phyloP scores from a whole-genome alignment of 2,329 filamentous ascomycete genomes.

The Neurospora sp. region DNA sequence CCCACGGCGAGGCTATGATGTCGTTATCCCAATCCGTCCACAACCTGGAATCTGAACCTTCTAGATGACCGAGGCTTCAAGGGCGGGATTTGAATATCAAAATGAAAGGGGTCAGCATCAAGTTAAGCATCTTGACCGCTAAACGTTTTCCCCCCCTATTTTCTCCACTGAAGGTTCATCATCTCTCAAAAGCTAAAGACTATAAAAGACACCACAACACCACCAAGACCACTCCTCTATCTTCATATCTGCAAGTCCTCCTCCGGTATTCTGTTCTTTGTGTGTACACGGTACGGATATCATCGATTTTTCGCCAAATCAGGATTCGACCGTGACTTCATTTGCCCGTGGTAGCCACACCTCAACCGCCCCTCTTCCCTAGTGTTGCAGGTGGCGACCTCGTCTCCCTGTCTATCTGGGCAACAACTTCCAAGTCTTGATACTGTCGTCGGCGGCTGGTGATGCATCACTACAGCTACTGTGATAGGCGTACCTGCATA shows the following conservation, averaged over 20 bases:
- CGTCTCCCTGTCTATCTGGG: neutral
- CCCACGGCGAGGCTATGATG: neutral
- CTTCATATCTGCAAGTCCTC: neutral
- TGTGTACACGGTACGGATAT: neutral
- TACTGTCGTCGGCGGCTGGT: constrained; percentile 7
- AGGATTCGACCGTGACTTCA: neutral
- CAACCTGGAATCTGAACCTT: neutral
- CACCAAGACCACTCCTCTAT: neutral
- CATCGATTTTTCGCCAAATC: neutral
- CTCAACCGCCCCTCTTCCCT: neutral
- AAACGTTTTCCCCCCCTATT: neutral
- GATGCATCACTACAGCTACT: neutral
- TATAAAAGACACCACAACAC: neutral
- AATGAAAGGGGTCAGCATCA: neutral
- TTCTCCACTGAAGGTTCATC: neutral
- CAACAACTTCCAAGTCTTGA: neutral
- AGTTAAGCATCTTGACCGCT: neutral
- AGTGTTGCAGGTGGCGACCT: neutral
- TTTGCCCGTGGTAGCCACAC: neutral
- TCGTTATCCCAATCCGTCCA: neutral
- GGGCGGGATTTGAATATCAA: neutral
- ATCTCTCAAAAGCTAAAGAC: neutral
- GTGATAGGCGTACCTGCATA: neutral
- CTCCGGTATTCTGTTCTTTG: neutral
- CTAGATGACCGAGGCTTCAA: neutral